These are phyloP conservation scores for Pythium dissimile DNA, from an alignment of 352 stramenopile genomes.

Conservation along the genomic window DNA sequence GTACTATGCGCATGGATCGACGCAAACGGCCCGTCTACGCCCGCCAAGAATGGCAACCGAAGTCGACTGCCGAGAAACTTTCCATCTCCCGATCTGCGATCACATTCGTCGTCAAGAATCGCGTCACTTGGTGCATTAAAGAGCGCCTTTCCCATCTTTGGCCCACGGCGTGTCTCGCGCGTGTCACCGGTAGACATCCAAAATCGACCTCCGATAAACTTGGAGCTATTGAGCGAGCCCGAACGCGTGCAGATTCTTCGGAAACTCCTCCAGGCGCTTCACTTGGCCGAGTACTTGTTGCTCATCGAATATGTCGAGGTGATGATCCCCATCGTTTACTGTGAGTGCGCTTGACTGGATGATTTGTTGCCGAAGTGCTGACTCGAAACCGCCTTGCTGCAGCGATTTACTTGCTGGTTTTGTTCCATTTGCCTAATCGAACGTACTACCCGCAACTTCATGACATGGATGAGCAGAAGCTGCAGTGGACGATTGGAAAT, in stretches of 20 bases:
- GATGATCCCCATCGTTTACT: constrained; percentile 36
- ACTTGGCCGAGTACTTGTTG: constrained; percentile 43
- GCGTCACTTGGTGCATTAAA: too few species aligned
- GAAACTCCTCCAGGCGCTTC: constrained; percentile 24
- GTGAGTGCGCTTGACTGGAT: constrained; percentile 15
- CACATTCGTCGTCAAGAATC: too few species aligned
- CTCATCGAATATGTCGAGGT: constrained; percentile 42
- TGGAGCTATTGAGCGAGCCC: not conserved
- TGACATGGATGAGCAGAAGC: too few species aligned
- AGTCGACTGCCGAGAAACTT: too few species aligned
- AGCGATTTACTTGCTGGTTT: constrained; percentile 11
- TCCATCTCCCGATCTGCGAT: too few species aligned
- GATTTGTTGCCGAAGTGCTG: too few species aligned
- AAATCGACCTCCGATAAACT: not conserved
- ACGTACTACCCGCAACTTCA: constrained; percentile 26
- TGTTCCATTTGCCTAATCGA: constrained; percentile 18
- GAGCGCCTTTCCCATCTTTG: too few species aligned
- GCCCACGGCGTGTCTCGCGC: too few species aligned
- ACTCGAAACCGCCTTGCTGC: not conserved
- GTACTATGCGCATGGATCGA: too few species aligned
- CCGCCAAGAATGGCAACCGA: too few species aligned
- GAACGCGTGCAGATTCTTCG: constrained; percentile 19
- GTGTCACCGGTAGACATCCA: not conserved
- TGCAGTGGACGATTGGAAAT: too few species aligned
- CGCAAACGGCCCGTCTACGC: too few species aligned